phyloP scores from a whole-genome alignment of 495 filamentous ascomycete species.

The Coniosporium apollinis region DNA sequence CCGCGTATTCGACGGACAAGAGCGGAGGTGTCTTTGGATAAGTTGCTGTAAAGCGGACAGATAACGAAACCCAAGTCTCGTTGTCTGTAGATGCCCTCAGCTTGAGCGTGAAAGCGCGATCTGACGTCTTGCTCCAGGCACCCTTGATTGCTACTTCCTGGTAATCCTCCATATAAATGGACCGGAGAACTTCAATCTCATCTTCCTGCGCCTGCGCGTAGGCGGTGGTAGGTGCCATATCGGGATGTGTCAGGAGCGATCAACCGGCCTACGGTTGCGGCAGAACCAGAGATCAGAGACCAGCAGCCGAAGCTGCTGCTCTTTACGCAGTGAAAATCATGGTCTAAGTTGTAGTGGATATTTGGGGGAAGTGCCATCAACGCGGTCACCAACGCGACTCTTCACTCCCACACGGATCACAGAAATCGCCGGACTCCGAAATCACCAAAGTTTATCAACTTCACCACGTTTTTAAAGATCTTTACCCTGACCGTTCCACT shows the following conservation, averaged over 20 bases:
- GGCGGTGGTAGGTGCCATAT: conserved; percentile 21
- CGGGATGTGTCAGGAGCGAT: background rate
- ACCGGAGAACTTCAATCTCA: conserved; percentile 70
- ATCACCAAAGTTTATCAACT: too few relatives aligned
- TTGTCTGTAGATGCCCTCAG: conserved; percentile 55
- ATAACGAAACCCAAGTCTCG: conserved; percentile 43
- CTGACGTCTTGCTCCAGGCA: conserved; percentile 77
- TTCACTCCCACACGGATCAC: too few relatives aligned
- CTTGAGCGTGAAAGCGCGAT: conserved; percentile 63
- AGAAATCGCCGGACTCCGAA: too few relatives aligned
- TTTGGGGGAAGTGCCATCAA: background rate
- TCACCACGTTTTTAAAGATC: too few relatives aligned
- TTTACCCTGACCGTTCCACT: too few relatives aligned
- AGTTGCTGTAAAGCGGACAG: conserved; percentile 67
- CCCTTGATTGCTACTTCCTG: conserved; percentile 51
- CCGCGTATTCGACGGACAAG: conserved; percentile 48
- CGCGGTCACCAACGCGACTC: too few relatives aligned
- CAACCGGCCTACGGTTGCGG: too few relatives aligned
- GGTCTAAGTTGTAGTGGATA: background rate
- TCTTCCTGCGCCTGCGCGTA: conserved; percentile 75
- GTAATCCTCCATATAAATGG: conserved; percentile 90
- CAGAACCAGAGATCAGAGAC: conserved; percentile 7
- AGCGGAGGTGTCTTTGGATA: conserved; percentile 80
- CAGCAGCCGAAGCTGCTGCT: conserved; percentile 26
- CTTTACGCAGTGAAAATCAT: conserved; percentile 18